Evolutionary conservation across 305 asterid species (phyloP).

Genomic region (Solanum hybrid): DNA sequence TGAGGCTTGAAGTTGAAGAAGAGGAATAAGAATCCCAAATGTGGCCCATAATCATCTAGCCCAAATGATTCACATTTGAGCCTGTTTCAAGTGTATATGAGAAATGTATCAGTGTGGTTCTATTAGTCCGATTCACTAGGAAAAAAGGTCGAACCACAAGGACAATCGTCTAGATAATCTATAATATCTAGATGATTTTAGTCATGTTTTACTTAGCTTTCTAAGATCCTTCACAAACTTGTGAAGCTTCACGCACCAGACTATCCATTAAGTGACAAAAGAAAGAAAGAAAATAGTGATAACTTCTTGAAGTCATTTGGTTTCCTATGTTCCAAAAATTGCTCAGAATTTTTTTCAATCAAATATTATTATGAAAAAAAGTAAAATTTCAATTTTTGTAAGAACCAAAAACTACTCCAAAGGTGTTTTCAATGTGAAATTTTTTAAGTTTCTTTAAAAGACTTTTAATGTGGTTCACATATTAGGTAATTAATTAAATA

Average conservation of each 20-base stretch:
- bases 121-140: not conserved
- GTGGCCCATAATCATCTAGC: not conserved
- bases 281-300: not conserved
- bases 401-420: not conserved
- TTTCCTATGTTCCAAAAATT: not conserved
- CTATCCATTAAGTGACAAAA: not conserved
- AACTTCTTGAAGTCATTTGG: not conserved
- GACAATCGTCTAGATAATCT: not conserved
- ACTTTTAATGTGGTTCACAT: not conserved
- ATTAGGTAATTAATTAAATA: not conserved
- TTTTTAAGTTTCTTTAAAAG: not conserved
- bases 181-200: not conserved
- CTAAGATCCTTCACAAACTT: accelerated
- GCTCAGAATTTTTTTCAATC: not conserved
- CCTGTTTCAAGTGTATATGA: not conserved
- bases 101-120: too few relatives aligned
- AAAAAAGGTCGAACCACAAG: not conserved
- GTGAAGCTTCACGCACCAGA: not conserved
- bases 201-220: too few relatives aligned
- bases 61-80: not conserved
- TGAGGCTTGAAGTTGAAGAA: not conserved
- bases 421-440: not conserved
- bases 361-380: not conserved
- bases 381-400: not conserved
- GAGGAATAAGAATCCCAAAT: not conserved